Conservation (phyloP, 2,329 filamentous ascomycete species). For the Ampelomyces quisqualis region DNA sequence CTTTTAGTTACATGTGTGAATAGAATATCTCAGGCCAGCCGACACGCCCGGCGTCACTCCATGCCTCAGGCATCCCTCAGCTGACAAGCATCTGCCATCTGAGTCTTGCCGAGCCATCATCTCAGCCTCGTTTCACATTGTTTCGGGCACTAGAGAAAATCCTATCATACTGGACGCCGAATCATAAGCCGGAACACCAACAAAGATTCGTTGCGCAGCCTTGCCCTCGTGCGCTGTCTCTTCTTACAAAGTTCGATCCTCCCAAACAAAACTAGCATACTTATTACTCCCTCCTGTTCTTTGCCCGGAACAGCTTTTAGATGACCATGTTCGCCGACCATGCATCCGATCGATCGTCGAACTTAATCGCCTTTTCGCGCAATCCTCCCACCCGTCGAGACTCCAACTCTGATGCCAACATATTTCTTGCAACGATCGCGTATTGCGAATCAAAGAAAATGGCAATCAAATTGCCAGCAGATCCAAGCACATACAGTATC, state of each 20-base stretch:
- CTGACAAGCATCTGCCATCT: not conserved
- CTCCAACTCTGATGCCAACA: slow-evolving; percentile 10
- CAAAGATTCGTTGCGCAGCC: too few species aligned
- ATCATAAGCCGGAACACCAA: too few species aligned
- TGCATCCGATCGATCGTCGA: slow-evolving; percentile 12
- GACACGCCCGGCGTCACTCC: not conserved
- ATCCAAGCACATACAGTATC: slow-evolving; percentile 25
- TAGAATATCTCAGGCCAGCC: too few species aligned
- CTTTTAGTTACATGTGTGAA: too few species aligned
- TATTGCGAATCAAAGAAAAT: slow-evolving; percentile 21
- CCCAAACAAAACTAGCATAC: slow-evolving; percentile 6
- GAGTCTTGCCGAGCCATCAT: not conserved
- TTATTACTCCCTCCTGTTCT: slow-evolving; percentile 2
- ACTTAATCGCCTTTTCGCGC: slow-evolving; percentile 14
- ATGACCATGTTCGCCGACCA: slow-evolving; percentile 16
- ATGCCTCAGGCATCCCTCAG: slow-evolving; percentile 1
- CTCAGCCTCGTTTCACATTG: slow-evolving; percentile 1
- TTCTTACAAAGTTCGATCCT: too few species aligned
- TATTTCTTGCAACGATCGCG: slow-evolving; percentile 15
- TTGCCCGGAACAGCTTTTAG: slow-evolving; percentile 5
- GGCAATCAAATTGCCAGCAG: slow-evolving; percentile 21
- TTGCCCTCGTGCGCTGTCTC: too few species aligned
- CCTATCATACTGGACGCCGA: too few species aligned
- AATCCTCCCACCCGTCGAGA: slow-evolving; percentile 3
- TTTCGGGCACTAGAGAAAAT: too few species aligned